Conservation (phyloP, 495 filamentous ascomycete genomes). For the Aspergillus hancockii region DNA sequence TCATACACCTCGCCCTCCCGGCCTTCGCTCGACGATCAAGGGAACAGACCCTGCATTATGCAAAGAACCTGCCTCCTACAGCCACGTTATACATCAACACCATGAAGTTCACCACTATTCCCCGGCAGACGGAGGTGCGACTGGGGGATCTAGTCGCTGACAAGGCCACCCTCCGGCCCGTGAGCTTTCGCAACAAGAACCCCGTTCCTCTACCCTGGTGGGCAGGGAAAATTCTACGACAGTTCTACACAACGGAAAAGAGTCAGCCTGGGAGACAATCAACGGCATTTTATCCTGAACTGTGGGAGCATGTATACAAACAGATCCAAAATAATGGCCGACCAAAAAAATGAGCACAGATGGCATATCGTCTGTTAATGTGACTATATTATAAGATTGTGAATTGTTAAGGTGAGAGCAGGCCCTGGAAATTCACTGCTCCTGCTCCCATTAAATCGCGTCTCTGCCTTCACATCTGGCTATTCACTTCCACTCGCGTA, state of each 20-base stretch:
- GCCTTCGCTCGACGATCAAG: conserved; percentile 66
- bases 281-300: conserved; percentile 42
- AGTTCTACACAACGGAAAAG: conserved; percentile 38
- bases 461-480: neutral
- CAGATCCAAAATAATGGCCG: conserved; percentile 32
- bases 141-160: conserved; percentile 40
- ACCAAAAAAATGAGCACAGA: conserved; percentile 4
- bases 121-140: conserved; percentile 39
- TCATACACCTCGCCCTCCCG: conserved; percentile 69
- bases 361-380: neutral
- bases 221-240: conserved; percentile 26
- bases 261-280: conserved; percentile 38
- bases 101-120: conserved; percentile 58
- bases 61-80: conserved; percentile 58
- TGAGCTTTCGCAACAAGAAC: conserved; percentile 40
- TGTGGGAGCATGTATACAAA: conserved; percentile 43
- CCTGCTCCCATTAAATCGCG: neutral
- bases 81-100: conserved; percentile 70
- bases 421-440: conserved; percentile 1
- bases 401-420: neutral
- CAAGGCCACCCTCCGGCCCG: conserved; percentile 35
- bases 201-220: conserved; percentile 37
- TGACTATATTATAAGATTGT: neutral
- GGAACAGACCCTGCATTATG: conserved; percentile 66
- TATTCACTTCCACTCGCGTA: neutral